Evolutionary conservation across 352 stramenopile species (phyloP).

Genomic region (Globisporangium echinulatum): DNA sequence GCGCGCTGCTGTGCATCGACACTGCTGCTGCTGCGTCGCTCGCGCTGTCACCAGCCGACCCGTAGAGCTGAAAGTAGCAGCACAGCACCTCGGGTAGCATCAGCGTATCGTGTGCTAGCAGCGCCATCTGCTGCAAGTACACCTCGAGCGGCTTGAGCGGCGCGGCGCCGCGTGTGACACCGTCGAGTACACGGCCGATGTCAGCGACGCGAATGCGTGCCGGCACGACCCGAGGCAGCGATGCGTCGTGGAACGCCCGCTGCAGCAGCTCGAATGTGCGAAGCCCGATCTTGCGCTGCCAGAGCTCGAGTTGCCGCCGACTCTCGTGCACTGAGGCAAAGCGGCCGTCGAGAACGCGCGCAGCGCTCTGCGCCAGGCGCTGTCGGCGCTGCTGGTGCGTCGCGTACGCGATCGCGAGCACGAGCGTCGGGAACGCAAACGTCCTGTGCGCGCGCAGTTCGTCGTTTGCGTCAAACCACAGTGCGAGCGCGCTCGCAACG

Average conservation of each 20-base stretch:
- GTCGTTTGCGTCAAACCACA: slow-evolving; percentile 52
- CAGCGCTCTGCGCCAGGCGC: slow-evolving; percentile 42
- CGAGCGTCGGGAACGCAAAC: slow-evolving; percentile 50
- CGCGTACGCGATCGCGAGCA: slow-evolving; percentile 45
- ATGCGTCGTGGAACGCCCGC: slow-evolving; percentile 44
- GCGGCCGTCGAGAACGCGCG: slow-evolving; percentile 34
- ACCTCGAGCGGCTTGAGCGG: slow-evolving; percentile 50
- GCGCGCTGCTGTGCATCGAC: slow-evolving; percentile 4
- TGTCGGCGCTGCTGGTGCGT: slow-evolving; percentile 38
- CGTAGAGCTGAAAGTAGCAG: slow-evolving; percentile 65
- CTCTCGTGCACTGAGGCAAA: slow-evolving; percentile 56
- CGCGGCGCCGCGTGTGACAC: slow-evolving; percentile 24
- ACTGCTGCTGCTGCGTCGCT: not conserved
- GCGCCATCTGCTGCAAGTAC: slow-evolving; percentile 46
- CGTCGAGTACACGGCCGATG: slow-evolving; percentile 31
- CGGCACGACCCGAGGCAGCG: slow-evolving; percentile 42
- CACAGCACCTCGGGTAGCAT: slow-evolving; percentile 55
- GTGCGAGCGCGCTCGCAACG: slow-evolving; percentile 17
- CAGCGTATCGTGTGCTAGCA: slow-evolving; percentile 45
- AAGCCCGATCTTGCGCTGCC: slow-evolving; percentile 58
- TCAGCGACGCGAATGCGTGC: slow-evolving; percentile 40
- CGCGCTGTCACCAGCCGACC: slow-evolving; percentile 18
- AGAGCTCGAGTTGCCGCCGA: slow-evolving; percentile 53
- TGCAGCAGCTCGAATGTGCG: slow-evolving; percentile 53
- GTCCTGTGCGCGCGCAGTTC: slow-evolving; percentile 34